phyloP scores from a whole-genome alignment of 163 green algal genomes.

The Scenedesmus sp. region DNA sequence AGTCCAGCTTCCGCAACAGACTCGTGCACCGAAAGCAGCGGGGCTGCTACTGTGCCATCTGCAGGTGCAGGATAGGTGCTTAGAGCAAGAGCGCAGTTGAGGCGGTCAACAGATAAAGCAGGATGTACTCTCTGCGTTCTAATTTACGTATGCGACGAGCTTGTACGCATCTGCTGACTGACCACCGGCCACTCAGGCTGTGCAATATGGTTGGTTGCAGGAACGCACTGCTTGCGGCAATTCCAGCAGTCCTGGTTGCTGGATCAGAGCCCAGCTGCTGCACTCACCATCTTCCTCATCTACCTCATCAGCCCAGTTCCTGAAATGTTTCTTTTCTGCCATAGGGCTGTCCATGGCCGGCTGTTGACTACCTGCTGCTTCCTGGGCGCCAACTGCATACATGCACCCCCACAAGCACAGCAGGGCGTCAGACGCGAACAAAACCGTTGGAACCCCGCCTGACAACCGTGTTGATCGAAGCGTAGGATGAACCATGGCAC shows the following conservation, averaged over 20 bases:
- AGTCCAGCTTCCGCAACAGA: not conserved
- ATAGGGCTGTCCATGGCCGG: not conserved
- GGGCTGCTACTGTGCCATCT: constrained; percentile 13
- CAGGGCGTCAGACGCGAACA: not conserved
- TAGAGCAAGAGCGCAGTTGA: not conserved
- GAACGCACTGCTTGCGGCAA: not conserved
- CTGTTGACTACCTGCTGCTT: constrained; percentile 32
- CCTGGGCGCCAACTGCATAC: constrained; percentile 39
- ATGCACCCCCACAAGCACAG: not conserved
- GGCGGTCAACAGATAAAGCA: not conserved
- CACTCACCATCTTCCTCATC: constrained; percentile 44
- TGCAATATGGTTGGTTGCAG: not conserved
- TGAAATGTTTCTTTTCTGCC: constrained; percentile 32
- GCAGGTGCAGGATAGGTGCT: not conserved
- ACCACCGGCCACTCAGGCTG: not conserved
- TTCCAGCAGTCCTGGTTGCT: not conserved
- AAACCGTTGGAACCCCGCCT: not conserved
- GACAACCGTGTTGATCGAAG: not conserved
- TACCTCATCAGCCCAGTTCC: constrained; percentile 46
- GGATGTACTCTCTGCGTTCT: too few species aligned
- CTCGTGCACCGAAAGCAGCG: not conserved
- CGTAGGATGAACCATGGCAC: not conserved
- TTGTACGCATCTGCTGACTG: not conserved
- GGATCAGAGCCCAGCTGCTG: not conserved
- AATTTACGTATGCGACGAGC: not conserved